phyloP scores from a whole-genome alignment of 2,329 filamentous ascomycete species.

The Trichoderma sp. region DNA sequence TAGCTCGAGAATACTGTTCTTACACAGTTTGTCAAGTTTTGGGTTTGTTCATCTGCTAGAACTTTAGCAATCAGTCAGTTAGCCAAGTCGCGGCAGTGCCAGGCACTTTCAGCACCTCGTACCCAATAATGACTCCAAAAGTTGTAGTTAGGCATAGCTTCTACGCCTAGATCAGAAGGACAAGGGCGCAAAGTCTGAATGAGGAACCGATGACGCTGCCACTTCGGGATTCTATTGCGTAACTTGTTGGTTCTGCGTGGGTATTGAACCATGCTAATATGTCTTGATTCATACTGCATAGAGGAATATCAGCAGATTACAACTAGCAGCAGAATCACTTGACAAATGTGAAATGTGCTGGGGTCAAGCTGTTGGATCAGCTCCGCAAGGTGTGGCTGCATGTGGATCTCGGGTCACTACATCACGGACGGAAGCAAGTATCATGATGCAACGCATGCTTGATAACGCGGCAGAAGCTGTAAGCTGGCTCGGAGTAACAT shows the following conservation, averaged over 20 bases:
- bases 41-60: background rate
- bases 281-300: background rate
- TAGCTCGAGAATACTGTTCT: background rate
- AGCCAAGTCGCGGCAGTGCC: background rate
- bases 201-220: background rate
- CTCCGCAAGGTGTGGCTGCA: background rate
- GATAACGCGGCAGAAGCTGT: background rate
- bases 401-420: background rate
- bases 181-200: background rate
- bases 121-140: background rate
- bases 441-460: background rate
- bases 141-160: background rate
- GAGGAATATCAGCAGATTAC: background rate
- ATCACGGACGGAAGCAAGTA: background rate
- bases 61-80: background rate
- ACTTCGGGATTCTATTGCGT: background rate
- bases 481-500: background rate
- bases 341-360: slow-evolving; percentile 34
- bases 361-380: slow-evolving; percentile 26
- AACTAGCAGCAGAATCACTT: slow-evolving; percentile 31
- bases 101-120: background rate
- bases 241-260: background rate
- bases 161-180: background rate
- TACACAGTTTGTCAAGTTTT: background rate
- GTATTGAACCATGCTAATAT: background rate